Conservation (phyloP, 1,284 basidiomycete species). For the Leccinum pseudoinsigne region DNA sequence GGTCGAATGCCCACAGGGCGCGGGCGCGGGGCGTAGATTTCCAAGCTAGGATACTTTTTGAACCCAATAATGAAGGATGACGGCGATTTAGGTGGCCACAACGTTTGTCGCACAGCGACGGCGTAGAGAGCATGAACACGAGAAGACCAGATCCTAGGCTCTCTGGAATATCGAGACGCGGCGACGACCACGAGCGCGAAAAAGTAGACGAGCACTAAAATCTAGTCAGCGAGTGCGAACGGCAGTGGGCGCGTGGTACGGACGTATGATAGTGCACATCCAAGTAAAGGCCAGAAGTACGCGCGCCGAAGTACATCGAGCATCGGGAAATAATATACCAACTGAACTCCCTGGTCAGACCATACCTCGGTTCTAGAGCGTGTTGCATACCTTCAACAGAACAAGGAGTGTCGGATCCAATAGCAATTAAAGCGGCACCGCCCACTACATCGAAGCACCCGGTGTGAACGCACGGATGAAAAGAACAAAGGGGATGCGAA, state of each 20-base stretch:
- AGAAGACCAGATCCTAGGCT: constrained; percentile 53
- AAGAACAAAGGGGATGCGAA: constrained; percentile 35
- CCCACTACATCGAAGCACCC: constrained; percentile 39
- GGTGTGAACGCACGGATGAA: constrained; percentile 8
- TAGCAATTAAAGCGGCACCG: constrained; percentile 45
- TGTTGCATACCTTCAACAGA: constrained; percentile 16
- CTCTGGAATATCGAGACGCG: constrained; percentile 38
- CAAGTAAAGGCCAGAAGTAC: constrained; percentile 66
- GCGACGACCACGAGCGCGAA: constrained; percentile 36
- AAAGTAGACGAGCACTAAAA: constrained; percentile 47
- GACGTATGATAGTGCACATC: constrained; percentile 56
- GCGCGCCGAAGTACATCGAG: constrained; percentile 53
- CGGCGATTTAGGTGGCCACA: constrained; percentile 35
- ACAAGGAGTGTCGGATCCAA: constrained; percentile 32
- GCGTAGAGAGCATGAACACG: constrained; percentile 49
- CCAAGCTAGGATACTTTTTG: constrained; percentile 32
- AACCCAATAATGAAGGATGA: constrained; percentile 29
- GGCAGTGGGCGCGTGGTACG: constrained; percentile 26
- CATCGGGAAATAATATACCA: constrained; percentile 2
- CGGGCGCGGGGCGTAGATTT: constrained; percentile 45
- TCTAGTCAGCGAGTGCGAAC: constrained; percentile 5
- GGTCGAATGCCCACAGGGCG: constrained; percentile 41
- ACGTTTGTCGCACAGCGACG: constrained; percentile 28
- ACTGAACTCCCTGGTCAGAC: constrained; percentile 17
- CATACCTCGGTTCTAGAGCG: neutral